A percentile compares a stretch with the other conserved stretches of the same genome.
phyloP scores from a whole-genome alignment of 306 rosid species.

The Nissolia schottii region DNA sequence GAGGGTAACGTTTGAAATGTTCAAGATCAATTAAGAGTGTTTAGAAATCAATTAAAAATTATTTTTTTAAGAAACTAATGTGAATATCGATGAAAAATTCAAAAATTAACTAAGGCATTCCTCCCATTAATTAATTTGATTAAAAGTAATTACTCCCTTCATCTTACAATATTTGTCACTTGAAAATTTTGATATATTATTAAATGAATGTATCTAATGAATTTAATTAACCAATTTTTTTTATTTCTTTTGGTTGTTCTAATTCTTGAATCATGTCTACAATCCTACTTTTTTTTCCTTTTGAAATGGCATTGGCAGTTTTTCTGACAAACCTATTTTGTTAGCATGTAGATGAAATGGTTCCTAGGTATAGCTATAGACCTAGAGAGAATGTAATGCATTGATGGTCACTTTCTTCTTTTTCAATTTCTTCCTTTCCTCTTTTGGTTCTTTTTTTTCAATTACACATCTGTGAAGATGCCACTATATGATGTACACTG shows the following conservation, averaged over 20 bases:
- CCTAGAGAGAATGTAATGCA: conserved; percentile 24
- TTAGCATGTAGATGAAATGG: conserved; percentile 17
- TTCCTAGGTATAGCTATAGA: conserved; percentile 10
- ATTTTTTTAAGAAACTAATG: too few species aligned
- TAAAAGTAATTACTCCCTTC: too few species aligned
- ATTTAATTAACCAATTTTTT: neutral
- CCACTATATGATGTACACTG: conserved; percentile 19
- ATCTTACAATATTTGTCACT: too few species aligned
- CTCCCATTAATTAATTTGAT: too few species aligned
- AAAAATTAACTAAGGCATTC: too few species aligned
- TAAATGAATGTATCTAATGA: too few species aligned
- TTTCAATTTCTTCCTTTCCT: conserved; percentile 19
- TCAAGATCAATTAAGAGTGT: too few species aligned
- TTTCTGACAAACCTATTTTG: conserved; percentile 21
- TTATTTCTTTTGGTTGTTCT: neutral
- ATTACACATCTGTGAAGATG: conserved; percentile 13
- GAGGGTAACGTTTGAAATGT: too few species aligned
- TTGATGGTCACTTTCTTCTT: conserved; percentile 17
- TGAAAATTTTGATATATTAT: too few species aligned
- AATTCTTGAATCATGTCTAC: neutral
- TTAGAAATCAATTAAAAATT: too few species aligned
- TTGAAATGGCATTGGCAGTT: conserved; percentile 14
- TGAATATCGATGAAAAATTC: too few species aligned
- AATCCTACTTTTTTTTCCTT: conserved; percentile 2
- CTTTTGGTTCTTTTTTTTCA: neutral